Evolutionary conservation across 345 rosid genomes (phyloP), one percentile per base, ranked within the genome.

Genomic region (Laguncularia racemosa): DNA sequence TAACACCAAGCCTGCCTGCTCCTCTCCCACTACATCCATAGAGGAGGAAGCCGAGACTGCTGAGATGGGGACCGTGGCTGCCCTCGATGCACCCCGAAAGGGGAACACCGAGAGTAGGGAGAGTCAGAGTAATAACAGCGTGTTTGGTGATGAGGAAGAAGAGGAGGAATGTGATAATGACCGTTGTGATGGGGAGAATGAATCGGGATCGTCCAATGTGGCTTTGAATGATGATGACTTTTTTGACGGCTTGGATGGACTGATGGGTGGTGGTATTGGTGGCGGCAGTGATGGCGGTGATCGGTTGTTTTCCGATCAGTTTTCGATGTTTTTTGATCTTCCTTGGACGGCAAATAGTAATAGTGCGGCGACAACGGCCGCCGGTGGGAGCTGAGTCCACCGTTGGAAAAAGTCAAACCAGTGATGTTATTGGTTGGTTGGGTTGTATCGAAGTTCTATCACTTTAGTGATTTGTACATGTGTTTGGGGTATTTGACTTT

Each of bases 191-290:
- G 93, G 77, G 20, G 91, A 81, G 16, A 87, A 70, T 15, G 95
- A 86, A 65, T 58, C 76, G 16, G 81, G 73, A 62, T 56, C 82
- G 47, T 80, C 88, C 8, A 82, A 81, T 56, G 67, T 71, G 59
- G 88, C 71, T n/a, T 71, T 74, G 16, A 76, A 83, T 33, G 40
- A 33, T 33, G 93, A 87, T 40, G 97, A 91, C 71, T 91, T 91
- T 71, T 91, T 91, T 23, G 77, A 63, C 38, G 91, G 97, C 3
- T 58, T 87, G 55, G 96, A 91, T 52, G 97, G 76, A 38, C 64
- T 87, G 1, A 8, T 58, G 26, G 61, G 53, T 46, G 47, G 23
- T 46, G 20, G 14, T 2, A 0, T 16, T 13, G 44, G 0, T n/a
- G 44, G 23, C 14, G 28, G 28, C 6, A 26, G 52, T 46, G 21